Evolutionary conservation across 495 filamentous ascomycete species (phyloP).

Genomic region (Ascodesmis nigricans): DNA sequence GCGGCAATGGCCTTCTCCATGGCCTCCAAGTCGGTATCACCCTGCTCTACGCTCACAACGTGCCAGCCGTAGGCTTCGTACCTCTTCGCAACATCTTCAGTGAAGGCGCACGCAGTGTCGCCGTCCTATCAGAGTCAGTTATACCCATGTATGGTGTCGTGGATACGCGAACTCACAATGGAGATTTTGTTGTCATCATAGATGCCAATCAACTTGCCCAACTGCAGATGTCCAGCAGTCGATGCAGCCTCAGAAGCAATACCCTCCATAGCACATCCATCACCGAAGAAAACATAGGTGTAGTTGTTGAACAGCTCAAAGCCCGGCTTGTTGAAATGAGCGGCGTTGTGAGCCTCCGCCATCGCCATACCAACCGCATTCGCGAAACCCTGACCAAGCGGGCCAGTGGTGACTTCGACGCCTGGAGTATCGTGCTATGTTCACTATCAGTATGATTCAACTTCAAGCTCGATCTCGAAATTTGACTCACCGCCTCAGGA

Average conservation of each 20-base stretch:
- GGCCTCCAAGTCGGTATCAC: conserved; percentile 67
- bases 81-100: conserved; percentile 85
- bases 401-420: conserved; percentile 93
- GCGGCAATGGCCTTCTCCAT: conserved; percentile 78
- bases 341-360: conserved; percentile 75
- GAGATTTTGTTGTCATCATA: conserved; percentile 99
- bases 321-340: conserved; percentile 89
- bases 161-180: no score
- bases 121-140: conserved; percentile 50
- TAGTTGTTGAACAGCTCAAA: conserved; percentile 85
- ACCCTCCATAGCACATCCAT: conserved; percentile 98
- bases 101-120: conserved; percentile 87
- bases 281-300: conserved; percentile 90
- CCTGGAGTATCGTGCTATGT: conserved; percentile 66
- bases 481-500: conserved; percentile 51
- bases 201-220: conserved; percentile 89
- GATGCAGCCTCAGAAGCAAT: conserved; percentile 84
- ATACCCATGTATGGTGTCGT: no score
- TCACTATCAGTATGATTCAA: conserved; percentile 1
- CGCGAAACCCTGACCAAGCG: conserved; percentile 83
- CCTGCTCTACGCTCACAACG: conserved; percentile 60
- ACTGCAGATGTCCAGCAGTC: conserved; percentile 81
- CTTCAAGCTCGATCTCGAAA: neutral
- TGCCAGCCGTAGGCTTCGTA: conserved; percentile 99
- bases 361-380: conserved; percentile 95